Evolutionary conservation across 768 basidiomycete species (phyloP), one percentile per base, ranked within the genome.

Genomic region (Rickenella mellea): DNA sequence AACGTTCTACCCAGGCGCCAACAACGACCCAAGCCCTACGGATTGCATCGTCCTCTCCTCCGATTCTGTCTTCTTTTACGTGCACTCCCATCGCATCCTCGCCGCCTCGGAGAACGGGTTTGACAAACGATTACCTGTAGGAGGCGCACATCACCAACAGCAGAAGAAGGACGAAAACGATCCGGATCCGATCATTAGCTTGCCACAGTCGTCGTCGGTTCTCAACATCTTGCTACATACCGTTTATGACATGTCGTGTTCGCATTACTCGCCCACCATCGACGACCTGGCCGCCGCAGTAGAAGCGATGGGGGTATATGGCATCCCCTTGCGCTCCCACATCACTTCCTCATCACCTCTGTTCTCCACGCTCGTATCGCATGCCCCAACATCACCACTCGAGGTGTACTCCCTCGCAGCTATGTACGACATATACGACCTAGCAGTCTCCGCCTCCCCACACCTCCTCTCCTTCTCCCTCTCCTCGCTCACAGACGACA

Each of bases 1-100:
- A 21, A 84, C 84, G 0, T 90, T 89, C 62, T 80, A 73, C 53
- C 84, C 86, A 2, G 77, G 74, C 27, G 76, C 82, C 3, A 53
- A 76, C 45, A 70, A 72, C 46, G 66, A 73, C 27, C 51, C 71
- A 0, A 56, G 69, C n/a, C 66, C 69, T 1, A 76, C 82, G 1
- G 81, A 90, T 55, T 50, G 77, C 32, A 68, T 82, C 50, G 61
- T 87, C 39, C 63, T 87, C 42, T 79, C 84, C 2, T 69, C 76
- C 22, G 88, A 91, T 53, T 71, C 73, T 14, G 84, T 91, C 29
- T 86, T 87, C 60, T 91, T 91, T 69, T 89, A 89, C 53, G 80
- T 80, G 5, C 84, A 89, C 56, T 64, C 68, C 0, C 64, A 74
- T 31, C 51, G 75, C 40, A 63, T 90, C 31, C 66, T 82, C 26